Evolutionary conservation across 352 stramenopile genomes (phyloP).

Genomic region (Phytophthora multivora): DNA sequence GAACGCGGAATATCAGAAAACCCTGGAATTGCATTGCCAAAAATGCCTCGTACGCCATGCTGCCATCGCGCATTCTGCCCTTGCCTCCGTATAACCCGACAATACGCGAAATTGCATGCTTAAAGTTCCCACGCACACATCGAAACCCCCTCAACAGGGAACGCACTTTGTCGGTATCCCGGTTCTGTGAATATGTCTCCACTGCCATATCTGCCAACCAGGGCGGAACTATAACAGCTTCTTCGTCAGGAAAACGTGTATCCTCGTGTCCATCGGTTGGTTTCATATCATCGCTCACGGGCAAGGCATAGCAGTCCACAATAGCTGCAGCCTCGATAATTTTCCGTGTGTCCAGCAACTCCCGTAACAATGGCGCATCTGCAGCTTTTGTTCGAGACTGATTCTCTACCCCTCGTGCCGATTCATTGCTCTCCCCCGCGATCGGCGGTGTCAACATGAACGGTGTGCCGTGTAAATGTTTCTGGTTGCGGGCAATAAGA

Average conservation of each 20-base stretch:
- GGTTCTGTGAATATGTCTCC: constrained; percentile 42
- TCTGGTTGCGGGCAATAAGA: constrained; percentile 46
- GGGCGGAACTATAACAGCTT: constrained; percentile 27
- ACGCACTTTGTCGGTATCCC: constrained; percentile 52
- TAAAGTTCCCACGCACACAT: constrained; percentile 34
- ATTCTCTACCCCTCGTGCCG: not conserved
- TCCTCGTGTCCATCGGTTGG: constrained; percentile 9
- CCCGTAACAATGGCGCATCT: constrained; percentile 25
- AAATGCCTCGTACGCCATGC: constrained; percentile 47
- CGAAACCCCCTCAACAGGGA: constrained; percentile 52
- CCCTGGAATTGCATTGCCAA: constrained; percentile 52
- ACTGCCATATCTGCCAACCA: constrained; percentile 46
- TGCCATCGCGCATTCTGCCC: constrained; percentile 32
- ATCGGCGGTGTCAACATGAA: constrained; percentile 22
- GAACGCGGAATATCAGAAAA: constrained; percentile 44
- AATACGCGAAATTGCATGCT: constrained; percentile 37
- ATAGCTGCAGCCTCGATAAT: constrained; percentile 43
- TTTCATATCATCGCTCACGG: constrained; percentile 26
- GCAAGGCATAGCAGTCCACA: constrained; percentile 30
- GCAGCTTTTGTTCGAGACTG: constrained; percentile 28
- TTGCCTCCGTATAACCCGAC: constrained; percentile 27
- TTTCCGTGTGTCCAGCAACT: constrained; percentile 36
- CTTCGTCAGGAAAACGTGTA: not conserved
- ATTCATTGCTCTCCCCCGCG: not conserved
- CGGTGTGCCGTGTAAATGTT: constrained; percentile 32